Evolutionary conservation across 2,329 filamentous ascomycete genomes (phyloP).

Genomic region (Fusarium sp.): DNA sequence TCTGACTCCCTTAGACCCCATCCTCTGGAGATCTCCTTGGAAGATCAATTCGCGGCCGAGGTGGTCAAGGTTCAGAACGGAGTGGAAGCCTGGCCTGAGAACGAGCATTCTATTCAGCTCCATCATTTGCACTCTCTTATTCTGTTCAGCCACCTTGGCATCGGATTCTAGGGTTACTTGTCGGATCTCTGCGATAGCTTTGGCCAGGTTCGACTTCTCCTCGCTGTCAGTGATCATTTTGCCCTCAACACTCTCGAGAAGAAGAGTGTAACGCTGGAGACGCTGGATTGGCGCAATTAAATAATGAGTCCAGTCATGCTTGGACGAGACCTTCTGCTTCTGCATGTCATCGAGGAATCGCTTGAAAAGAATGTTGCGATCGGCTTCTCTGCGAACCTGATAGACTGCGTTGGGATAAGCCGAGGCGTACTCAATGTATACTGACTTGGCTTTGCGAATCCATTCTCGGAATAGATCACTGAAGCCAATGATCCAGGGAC

Average conservation of each 20-base stretch:
- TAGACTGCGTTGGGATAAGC: conserved; percentile 87
- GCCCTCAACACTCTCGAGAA: conserved; percentile 84
- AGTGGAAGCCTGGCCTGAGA: conserved; percentile 86
- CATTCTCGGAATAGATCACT: conserved; percentile 98
- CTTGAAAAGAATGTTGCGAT: conserved; percentile 86
- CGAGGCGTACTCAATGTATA: conserved; percentile 92
- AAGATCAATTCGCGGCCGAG: conserved; percentile 91
- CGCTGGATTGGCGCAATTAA: conserved; percentile 93
- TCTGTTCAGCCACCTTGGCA: conserved; percentile 89
- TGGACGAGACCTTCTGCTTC: conserved; percentile 80
- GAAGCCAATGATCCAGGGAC: conserved; percentile 92
- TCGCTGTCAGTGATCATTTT: conserved; percentile 86
- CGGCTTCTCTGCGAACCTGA: conserved; percentile 83
- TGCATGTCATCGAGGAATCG: conserved; percentile 85
- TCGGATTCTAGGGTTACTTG: conserved; percentile 91
- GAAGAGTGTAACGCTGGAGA: conserved; percentile 87
- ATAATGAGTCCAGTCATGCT: conserved; percentile 93
- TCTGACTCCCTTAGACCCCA: conserved; percentile 87
- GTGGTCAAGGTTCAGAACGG: conserved; percentile 91
- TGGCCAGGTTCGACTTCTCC: conserved; percentile 85
- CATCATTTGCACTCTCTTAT: conserved; percentile 87
- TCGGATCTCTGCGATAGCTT: conserved; percentile 92
- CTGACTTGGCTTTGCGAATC: conserved; percentile 90
- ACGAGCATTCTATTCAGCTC: conserved; percentile 87
- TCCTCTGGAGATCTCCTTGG: conserved; percentile 87